Conservation (phyloP, 495 filamentous ascomycete genomes). For the Diplogelasinospora grovesii region DNA sequence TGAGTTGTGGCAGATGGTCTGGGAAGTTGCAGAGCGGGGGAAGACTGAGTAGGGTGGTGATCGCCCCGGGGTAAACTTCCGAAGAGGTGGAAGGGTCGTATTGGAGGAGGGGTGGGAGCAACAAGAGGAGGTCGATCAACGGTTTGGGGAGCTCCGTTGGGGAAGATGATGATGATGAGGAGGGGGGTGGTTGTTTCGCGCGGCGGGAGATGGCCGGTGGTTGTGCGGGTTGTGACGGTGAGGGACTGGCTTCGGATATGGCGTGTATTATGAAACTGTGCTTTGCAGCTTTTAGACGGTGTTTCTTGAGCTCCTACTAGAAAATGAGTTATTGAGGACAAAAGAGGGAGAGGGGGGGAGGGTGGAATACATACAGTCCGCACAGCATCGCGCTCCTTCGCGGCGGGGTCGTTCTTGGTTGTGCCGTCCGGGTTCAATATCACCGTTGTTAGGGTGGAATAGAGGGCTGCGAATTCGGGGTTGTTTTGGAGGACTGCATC, state of each 20-base stretch:
- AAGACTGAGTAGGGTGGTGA: slow-evolving; percentile 30
- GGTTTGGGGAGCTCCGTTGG: slow-evolving; percentile 18
- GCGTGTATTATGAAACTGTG: slow-evolving; percentile 35
- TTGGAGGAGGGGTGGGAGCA: slow-evolving; percentile 36
- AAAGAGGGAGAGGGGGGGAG: no score
- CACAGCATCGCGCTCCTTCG: slow-evolving; percentile 47
- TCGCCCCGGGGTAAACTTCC: slow-evolving; percentile 15
- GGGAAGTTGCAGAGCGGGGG: slow-evolving; percentile 37
- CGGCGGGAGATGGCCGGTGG: slow-evolving; percentile 16
- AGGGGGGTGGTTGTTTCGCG: slow-evolving; percentile 7
- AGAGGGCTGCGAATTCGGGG: slow-evolving; percentile 57
- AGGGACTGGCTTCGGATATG: slow-evolving; percentile 23
- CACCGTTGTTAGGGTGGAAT: slow-evolving; percentile 51
- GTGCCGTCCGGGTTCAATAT: slow-evolving; percentile 58
- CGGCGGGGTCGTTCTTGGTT: slow-evolving; percentile 46
- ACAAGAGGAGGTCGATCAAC: slow-evolving; percentile 37
- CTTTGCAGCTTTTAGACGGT: slow-evolving; percentile 35
- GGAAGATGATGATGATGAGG: slow-evolving; percentile 2
- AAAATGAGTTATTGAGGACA: background rate
- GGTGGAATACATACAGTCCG: slow-evolving; percentile 36
- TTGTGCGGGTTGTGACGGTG: slow-evolving; percentile 12
- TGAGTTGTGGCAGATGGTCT: slow-evolving; percentile 33
- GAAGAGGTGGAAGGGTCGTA: slow-evolving; percentile 8
- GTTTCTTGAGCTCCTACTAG: slow-evolving; percentile 32
- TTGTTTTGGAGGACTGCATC: slow-evolving; percentile 54